phyloP scores from a whole-genome alignment of 2,329 filamentous ascomycete species.

The Pseudogymnoascus pannorum region DNA sequence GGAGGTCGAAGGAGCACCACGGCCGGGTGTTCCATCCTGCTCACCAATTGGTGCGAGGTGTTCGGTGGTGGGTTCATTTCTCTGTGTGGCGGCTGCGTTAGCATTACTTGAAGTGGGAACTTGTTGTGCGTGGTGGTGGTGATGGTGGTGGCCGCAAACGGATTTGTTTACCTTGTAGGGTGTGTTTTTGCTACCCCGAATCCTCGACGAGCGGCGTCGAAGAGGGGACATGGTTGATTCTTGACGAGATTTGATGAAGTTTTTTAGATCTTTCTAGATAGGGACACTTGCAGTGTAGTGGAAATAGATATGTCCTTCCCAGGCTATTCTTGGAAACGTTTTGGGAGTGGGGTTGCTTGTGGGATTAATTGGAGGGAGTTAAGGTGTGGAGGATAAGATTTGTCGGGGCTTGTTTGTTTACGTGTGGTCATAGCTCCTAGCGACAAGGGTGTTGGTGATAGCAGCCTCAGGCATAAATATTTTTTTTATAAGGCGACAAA shows the following conservation, averaged over 20 bases:
- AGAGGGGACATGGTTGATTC: conserved; percentile 12
- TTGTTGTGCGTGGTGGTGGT: background rate
- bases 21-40: conserved; percentile 23
- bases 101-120: background rate
- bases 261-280: background rate
- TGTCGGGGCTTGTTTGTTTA: conserved; percentile 8
- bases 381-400: conserved; percentile 1
- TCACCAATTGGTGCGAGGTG: conserved; percentile 25
- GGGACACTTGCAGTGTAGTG: background rate
- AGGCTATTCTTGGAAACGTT: conserved; percentile 4
- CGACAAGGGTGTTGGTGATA: background rate
- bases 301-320: background rate
- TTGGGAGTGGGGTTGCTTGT: conserved; percentile 7
- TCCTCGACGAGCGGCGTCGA: conserved; percentile 28
- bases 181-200: conserved; percentile 24
- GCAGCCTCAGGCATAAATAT: background rate
- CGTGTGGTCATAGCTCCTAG: conserved; percentile 10
- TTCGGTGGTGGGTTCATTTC: conserved; percentile 8
- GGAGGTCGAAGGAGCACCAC: conserved; percentile 18
- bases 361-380: conserved; percentile 21
- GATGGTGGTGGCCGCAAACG: background rate
- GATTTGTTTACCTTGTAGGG: conserved; percentile 24
- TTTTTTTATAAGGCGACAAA: background rate
- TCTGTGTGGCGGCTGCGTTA: conserved; percentile 11
- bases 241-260: background rate